Evolutionary conservation across 2,329 filamentous ascomycete genomes (phyloP).

Genomic region (Alternaria sp.): DNA sequence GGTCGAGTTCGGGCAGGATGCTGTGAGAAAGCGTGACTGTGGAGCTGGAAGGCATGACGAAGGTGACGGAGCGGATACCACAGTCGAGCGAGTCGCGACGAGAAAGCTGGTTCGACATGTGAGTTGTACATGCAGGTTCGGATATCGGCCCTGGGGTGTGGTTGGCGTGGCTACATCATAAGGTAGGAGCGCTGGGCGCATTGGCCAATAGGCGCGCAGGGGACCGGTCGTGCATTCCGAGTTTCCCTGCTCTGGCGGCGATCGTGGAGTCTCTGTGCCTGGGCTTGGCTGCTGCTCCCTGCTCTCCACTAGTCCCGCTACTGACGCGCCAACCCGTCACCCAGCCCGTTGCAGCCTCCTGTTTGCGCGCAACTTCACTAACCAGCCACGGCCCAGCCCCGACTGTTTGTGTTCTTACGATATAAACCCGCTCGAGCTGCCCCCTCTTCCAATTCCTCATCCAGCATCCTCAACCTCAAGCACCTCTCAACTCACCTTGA

Average conservation of each 20-base stretch:
- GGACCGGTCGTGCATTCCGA: slow-evolving; percentile 1
- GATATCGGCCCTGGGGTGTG: slow-evolving; percentile 9
- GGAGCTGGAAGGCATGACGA: background rate
- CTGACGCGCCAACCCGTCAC: slow-evolving; percentile 16
- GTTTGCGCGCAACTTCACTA: slow-evolving; percentile 15
- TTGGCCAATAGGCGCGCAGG: slow-evolving; percentile 19
- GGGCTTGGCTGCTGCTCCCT: slow-evolving; percentile 17
- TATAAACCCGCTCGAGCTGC: slow-evolving; percentile 23
- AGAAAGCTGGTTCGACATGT: slow-evolving; percentile 5
- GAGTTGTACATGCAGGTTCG: slow-evolving; percentile 27
- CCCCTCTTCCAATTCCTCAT: slow-evolving; percentile 2
- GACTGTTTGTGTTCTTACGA: slow-evolving; percentile 7
- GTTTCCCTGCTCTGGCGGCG: slow-evolving; percentile 20
- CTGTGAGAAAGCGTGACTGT: slow-evolving; percentile 7
- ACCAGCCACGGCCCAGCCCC: slow-evolving; percentile 23
- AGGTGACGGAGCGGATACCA: background rate
- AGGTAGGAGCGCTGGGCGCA: slow-evolving; percentile 7
- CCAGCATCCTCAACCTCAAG: slow-evolving; percentile 17
- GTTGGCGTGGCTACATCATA: slow-evolving; percentile 27
- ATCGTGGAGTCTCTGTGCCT: slow-evolving; percentile 18
- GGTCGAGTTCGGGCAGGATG: background rate
- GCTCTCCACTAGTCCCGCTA: slow-evolving; percentile 3
- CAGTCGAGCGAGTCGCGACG: background rate
- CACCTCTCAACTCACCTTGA: slow-evolving; percentile 16
- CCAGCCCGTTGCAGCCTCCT: slow-evolving; percentile 8